A percentile compares a stretch with the other conserved stretches of the same genome.
These are phyloP conservation scores for Ogataea hybrid DNA, from an alignment of 1,139 yeast species.

Conservation along the genomic window DNA sequence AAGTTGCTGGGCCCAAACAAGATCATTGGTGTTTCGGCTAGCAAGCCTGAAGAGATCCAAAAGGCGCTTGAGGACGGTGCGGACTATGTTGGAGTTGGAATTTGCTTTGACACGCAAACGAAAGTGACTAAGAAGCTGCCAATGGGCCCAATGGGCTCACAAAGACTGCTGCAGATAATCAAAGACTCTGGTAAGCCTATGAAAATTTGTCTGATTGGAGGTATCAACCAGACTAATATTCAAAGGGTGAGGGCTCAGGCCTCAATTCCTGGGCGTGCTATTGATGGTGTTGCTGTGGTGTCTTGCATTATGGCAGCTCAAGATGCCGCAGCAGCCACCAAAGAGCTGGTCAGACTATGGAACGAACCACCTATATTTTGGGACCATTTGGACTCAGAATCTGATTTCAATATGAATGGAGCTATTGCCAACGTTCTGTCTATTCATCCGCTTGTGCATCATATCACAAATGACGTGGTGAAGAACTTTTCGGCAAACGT, in stretches of 20 bases:
- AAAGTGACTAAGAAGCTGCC: constrained; percentile 52
- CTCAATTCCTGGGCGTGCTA: constrained; percentile 42
- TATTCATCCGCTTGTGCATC: constrained; percentile 68
- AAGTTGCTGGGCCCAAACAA: constrained; percentile 66
- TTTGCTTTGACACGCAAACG: constrained; percentile 73
- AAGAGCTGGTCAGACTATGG: constrained; percentile 22
- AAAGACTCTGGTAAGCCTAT: constrained; percentile 38
- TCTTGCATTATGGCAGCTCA: constrained; percentile 77
- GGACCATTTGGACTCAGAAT: background rate
- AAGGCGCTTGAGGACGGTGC: constrained; percentile 53
- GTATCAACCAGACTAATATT: constrained; percentile 66
- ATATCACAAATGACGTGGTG: constrained; percentile 87
- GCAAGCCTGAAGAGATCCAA: constrained; percentile 55
- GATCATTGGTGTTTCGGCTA: constrained; percentile 79
- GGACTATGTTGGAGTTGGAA: constrained; percentile 88
- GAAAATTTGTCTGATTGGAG: constrained; percentile 81
- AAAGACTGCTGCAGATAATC: constrained; percentile 51
- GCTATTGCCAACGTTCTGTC: constrained; percentile 15
- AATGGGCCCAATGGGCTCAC: constrained; percentile 68
- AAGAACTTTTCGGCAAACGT: constrained; percentile 88
- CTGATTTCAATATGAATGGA: constrained; percentile 7
- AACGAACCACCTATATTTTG: constrained; percentile 22
- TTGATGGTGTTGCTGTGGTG: constrained; percentile 85
- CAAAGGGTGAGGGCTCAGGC: constrained; percentile 54
- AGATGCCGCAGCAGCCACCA: constrained; percentile 58